Conservation (phyloP, 352 stramenopile genomes). For the Globisporangium rhizosaccharum region DNA sequence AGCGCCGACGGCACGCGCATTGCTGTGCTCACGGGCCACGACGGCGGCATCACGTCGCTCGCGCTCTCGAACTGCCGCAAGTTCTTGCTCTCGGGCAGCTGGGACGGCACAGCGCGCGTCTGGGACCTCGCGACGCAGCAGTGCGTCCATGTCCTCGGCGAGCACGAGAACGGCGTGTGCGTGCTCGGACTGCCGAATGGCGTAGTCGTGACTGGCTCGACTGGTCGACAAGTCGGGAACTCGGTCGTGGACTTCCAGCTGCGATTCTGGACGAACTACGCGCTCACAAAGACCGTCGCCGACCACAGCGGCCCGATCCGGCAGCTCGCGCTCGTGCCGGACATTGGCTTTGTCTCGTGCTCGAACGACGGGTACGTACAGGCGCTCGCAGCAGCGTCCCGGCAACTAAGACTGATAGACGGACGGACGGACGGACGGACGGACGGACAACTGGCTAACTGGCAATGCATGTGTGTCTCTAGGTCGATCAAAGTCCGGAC, state of each 20-base stretch:
- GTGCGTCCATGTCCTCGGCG: constrained; percentile 52
- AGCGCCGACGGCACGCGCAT: constrained; percentile 36
- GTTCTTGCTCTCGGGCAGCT: constrained; percentile 69
- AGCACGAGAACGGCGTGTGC: constrained; percentile 82
- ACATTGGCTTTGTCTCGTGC: constrained; percentile 77
- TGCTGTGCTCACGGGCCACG: constrained; percentile 47
- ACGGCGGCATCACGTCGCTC: constrained; percentile 76
- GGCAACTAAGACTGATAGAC: not conserved
- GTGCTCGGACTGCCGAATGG: constrained; percentile 61
- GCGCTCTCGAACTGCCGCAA: constrained; percentile 29
- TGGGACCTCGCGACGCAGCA: constrained; percentile 53
- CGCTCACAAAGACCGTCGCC: constrained; percentile 44
- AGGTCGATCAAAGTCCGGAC: constrained; percentile 64
- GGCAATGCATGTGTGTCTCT: not conserved
- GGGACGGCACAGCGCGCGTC: constrained; percentile 72
- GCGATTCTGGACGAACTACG: constrained; percentile 61
- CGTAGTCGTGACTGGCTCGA: constrained; percentile 70
- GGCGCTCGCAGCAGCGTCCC: too few species aligned
- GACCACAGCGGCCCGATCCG: constrained; percentile 72
- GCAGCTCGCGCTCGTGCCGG: constrained; percentile 55
- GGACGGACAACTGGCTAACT: too few species aligned
- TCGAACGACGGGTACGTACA: constrained; percentile 66
- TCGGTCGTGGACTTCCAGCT: constrained; percentile 73
- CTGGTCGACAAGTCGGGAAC: constrained; percentile 70
- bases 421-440: too few species aligned